Conservation (phyloP, 2,329 filamentous ascomycete genomes). For the Botryotinia narcissicola region DNA sequence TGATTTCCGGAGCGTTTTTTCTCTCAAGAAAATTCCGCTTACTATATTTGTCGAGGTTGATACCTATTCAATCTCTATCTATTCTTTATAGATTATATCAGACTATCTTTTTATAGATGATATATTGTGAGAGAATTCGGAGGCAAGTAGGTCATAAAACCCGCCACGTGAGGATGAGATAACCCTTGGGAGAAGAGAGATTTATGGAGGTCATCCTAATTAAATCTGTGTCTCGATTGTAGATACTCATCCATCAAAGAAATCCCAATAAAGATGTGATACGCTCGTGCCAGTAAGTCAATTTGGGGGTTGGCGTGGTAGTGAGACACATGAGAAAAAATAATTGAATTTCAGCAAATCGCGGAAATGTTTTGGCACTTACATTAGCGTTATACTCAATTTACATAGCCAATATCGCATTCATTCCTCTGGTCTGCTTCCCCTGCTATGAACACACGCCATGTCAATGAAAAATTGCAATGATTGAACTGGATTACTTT, state of each 20-base stretch:
- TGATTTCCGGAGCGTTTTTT: not conserved
- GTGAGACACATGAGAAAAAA: not conserved
- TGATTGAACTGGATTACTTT: not conserved
- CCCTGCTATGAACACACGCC: not conserved
- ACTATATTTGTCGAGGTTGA: not conserved
- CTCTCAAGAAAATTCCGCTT: not conserved
- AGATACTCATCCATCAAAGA: not conserved
- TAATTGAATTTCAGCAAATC: fast-evolving
- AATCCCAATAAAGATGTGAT: not conserved
- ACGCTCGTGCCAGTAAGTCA: not conserved
- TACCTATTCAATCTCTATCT: not conserved
- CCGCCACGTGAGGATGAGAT: not conserved
- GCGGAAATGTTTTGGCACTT: not conserved
- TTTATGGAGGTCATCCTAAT: not conserved
- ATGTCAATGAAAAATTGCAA: not conserved
- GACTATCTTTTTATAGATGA: not conserved
- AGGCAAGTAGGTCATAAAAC: not conserved
- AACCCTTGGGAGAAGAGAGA: fast-evolving
- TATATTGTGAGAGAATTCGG: not conserved
- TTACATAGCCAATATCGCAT: not conserved
- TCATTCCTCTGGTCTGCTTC: not conserved
- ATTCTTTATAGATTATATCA: not conserved
- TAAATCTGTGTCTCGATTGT: not conserved
- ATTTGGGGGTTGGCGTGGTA: not conserved
- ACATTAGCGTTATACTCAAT: not conserved